Evolutionary conservation across 225 moss, liverwort and hornwort species (phyloP), one percentile per base, ranked within the genome.

Genomic region (Straminergon stramineum): DNA sequence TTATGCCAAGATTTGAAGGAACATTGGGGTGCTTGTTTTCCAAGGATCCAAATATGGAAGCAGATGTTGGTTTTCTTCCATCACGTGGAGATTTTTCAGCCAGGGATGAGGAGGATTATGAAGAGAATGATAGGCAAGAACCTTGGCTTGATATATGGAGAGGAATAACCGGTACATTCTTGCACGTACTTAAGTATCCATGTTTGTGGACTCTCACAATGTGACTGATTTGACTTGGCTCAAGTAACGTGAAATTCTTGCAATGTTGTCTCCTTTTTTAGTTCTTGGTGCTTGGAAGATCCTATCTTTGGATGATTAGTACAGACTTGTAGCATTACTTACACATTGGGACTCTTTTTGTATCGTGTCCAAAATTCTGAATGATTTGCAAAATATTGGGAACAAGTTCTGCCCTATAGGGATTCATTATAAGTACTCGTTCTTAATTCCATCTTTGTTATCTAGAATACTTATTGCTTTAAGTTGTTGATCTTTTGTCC

Each of bases 101-200:
- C 57, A 67, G 93, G 63, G 68, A 67, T 16, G 43, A 53, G 68
- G 91, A 94, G 67, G 90, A 91, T 27, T 63, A 67, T 16, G 43
- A 53, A 63, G 91, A 94, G 67, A 89, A 91, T 27, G 89, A 90
- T 20, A 87, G 26, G 64, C 67, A 73, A 65, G 88, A 84, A 75
- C 80, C 88, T 53, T 88, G 89, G 87, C 62, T 84, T n/a, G 17
- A 51, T 61, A 70, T 88, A 52, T 91, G 88, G 79, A 87, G 48
- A 90, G 90, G 92, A 64, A 81, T 58, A 98, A 95, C 87, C 95
- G 93, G 35, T 98, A 92, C 88, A 74, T 98, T 61, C 90, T 96
- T 75, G 98, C 92, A 92, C 96, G 97, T 86, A 85, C 91, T 61
- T 95, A 48, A 39, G 89, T 53, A 37, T 66, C 52, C 26, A 84